phyloP scores from a whole-genome alignment of 768 basidiomycete species.

The Tricholoma hemisulphureum region DNA sequence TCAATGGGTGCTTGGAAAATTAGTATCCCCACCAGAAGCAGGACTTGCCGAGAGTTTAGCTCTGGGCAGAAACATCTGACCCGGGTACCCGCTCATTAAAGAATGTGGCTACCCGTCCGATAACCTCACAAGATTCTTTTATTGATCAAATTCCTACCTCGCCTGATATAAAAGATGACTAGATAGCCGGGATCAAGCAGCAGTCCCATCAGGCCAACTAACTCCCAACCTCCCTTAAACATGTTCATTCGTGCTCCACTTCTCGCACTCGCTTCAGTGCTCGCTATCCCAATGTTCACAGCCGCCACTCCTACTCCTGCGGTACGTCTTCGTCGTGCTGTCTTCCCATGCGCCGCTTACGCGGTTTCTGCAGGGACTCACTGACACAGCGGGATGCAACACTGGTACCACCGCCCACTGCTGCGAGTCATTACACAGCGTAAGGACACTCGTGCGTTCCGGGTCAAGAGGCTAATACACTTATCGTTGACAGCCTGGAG shows the following conservation, averaged over 20 bases:
- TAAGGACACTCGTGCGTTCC: background rate
- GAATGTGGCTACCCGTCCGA: background rate
- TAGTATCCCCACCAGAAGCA: background rate
- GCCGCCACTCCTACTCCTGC: slow-evolving; percentile 11
- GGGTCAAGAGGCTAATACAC: background rate
- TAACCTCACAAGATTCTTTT: background rate
- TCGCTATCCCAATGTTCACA: slow-evolving; percentile 25
- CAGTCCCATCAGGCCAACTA: background rate
- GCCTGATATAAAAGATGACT: background rate
- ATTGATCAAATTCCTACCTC: background rate
- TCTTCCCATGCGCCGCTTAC: slow-evolving; percentile 1
- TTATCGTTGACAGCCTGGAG: background rate
- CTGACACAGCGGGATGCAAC: slow-evolving; percentile 15
- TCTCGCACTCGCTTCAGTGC: slow-evolving; percentile 9
- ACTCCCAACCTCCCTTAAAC: background rate
- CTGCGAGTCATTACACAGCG: slow-evolving; percentile 17
- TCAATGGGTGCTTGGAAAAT: background rate
- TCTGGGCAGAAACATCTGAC: background rate
- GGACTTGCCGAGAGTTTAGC: background rate
- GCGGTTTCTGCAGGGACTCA: background rate
- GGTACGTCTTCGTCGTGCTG: slow-evolving; percentile 12
- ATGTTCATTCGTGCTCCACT: background rate
- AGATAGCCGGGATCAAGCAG: background rate
- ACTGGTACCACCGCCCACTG: slow-evolving; percentile 20
- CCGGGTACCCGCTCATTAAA: background rate